phyloP scores from a whole-genome alignment of 208 protist species.

The Acanthamoeba healyi region DNA sequence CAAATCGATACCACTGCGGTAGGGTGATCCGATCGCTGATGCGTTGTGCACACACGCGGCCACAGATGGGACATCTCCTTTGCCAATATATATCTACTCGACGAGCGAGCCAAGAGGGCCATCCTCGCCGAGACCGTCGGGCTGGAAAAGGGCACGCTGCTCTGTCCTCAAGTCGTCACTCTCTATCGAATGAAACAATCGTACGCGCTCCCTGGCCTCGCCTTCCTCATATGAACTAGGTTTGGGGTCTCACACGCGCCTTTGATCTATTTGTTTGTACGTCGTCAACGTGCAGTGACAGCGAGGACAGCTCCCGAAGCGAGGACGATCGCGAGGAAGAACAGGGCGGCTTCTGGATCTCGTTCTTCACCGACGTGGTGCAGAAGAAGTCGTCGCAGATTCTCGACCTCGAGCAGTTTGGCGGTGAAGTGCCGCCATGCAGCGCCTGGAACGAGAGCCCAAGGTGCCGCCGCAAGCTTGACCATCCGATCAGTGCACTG shows the following conservation, averaged over 20 bases:
- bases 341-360: constrained; percentile 49
- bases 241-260: background rate
- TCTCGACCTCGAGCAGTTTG: constrained; percentile 2
- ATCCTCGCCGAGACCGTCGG: constrained; percentile 46
- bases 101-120: background rate
- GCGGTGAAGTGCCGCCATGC: constrained; percentile 11
- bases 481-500: too few relatives aligned
- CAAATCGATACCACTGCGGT: background rate
- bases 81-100: constrained; percentile 55
- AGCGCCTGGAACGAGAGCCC: constrained; percentile 62
- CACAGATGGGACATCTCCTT: constrained; percentile 65
- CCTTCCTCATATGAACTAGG: too few relatives aligned
- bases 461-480: background rate
- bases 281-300: background rate
- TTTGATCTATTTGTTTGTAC: too few relatives aligned
- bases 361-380: constrained; percentile 46
- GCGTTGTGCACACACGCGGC: background rate
- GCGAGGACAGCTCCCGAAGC: constrained; percentile 56
- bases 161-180: constrained; percentile 21
- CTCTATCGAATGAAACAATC: background rate
- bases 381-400: constrained; percentile 44
- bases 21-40: background rate
- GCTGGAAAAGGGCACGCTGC: constrained; percentile 42
- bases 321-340: constrained; percentile 54
- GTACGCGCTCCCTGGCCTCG: background rate